phyloP scores from a whole-genome alignment of 129 eudicot genomes.

The Helichrysum umbraculigerum region DNA sequence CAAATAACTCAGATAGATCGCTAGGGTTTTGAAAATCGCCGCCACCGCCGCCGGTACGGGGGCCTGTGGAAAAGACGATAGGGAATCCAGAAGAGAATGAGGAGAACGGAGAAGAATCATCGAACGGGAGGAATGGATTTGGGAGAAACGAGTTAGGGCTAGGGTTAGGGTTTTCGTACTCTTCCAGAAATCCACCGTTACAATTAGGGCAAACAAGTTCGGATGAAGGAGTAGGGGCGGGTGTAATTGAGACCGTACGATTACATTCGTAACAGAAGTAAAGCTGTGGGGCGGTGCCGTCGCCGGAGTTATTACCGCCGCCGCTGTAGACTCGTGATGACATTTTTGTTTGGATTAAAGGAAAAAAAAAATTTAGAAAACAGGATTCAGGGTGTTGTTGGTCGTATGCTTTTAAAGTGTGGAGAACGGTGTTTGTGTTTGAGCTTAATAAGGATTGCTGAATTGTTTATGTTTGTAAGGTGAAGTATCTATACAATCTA shows the following conservation, averaged over 20 bases:
- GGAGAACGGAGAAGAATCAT: constrained; percentile 36
- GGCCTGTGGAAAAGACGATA: constrained; percentile 40
- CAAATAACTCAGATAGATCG: constrained; percentile 42
- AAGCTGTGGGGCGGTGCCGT: constrained; percentile 24
- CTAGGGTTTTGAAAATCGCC: constrained; percentile 26
- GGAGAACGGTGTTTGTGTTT: neutral
- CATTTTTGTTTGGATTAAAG: constrained; percentile 20
- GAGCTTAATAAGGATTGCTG: too few relatives aligned
- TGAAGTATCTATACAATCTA: too few relatives aligned
- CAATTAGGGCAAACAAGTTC: constrained; percentile 82
- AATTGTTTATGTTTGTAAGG: too few relatives aligned
- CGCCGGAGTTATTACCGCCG: constrained; percentile 28
- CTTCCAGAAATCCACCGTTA: constrained; percentile 77
- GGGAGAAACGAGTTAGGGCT: constrained; percentile 44
- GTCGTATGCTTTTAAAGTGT: neutral
- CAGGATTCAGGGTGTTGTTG: neutral
- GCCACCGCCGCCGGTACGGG: constrained; percentile 31
- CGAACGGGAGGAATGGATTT: constrained; percentile 38
- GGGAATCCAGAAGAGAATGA: constrained; percentile 36
- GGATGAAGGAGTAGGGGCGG: constrained; percentile 37
- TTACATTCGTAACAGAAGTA: constrained; percentile 83
- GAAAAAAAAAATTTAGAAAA: too few relatives aligned
- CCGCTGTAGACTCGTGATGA: constrained; percentile 27
- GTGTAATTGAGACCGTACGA: constrained; percentile 50
- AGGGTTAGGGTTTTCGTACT: constrained; percentile 60